Base-by-base conservation (phyloP, 805 yeast species). In the Wickerhamiella slavikovae region DNA sequence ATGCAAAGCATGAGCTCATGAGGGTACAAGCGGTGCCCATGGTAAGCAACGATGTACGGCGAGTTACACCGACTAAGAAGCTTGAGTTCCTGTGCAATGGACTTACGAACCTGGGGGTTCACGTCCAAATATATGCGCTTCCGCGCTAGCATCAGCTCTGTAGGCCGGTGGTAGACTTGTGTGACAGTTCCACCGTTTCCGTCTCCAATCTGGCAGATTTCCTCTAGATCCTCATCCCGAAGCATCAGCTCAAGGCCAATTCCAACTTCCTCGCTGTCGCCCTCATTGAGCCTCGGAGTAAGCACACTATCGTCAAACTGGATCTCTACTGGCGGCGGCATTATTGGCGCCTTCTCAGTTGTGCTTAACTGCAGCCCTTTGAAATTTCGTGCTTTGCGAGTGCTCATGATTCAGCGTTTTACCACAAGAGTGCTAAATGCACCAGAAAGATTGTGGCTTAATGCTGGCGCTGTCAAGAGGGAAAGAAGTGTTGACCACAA, bases 161-260 rank as follows among this genome's bases (percentile, higher is more conserved):
- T 71, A 8, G 96, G 94, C 4, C 78, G 64, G 51, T 89, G 96
- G 30, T 80, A 54, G 9, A 82, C 91, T 45, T 83, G 80, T 27
- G 75, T 58, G 3, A 89, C 99, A 2, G 80, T 71, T 2, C 99
- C 99, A 9, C 93, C 80, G 47, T 79, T 83, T 9, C 99, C 99
- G 17, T 79, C 64, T 7, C 99, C 99, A 29, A 89, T 59, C 36
- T 70, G 71, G 35, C 78, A 71, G 30, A 89, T 49, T 20, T 71
- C 67, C 11, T 82, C 66, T 16, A 89, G 52, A 44, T 89, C 94
- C 25, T 68, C 69, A 24, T 63, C 62, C 31, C 60, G 60, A 27
- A 71, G 57, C 29, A 62, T 59, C 22, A 64, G 51, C 30, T 62
- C 60, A 39, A 64, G 64, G 40, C 66, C 71, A 25, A 67, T 54